A percentile compares a stretch with the other conserved stretches of the same genome.
These are phyloP conservation scores for Rossbeevera mucosa DNA, from an alignment of 768 basidiomycete species.

Conservation along the genomic window DNA sequence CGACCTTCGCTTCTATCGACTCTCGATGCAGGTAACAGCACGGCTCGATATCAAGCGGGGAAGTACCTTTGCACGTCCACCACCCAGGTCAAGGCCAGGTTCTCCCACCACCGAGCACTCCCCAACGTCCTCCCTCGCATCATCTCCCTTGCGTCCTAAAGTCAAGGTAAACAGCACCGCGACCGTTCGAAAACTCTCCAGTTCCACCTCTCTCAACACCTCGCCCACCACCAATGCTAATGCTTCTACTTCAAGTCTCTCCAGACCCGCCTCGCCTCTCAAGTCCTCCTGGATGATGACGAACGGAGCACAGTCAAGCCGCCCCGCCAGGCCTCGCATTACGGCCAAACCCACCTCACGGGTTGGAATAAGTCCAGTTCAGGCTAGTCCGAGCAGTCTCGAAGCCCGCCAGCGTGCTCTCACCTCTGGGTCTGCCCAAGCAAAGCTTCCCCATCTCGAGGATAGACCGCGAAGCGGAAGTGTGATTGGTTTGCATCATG, in stretches of 20 bases:
- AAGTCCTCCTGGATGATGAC: conserved; percentile 35
- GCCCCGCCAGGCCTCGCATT: conserved; percentile 25
- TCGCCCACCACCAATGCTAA: conserved; percentile 23
- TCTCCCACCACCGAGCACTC: conserved; percentile 47
- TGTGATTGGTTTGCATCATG: conserved; percentile 23
- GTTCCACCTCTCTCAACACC: conserved; percentile 18
- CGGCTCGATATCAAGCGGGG: conserved; percentile 41
- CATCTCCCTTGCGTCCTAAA: conserved; percentile 40
- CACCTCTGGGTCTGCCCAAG: conserved; percentile 20
- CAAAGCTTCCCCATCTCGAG: conserved; percentile 28
- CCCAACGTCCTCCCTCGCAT: conserved; percentile 24
- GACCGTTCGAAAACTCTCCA: conserved; percentile 29
- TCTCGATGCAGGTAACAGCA: conserved; percentile 45
- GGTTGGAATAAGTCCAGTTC: conserved; percentile 5
- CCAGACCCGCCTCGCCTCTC: conserved; percentile 39
- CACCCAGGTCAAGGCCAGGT: conserved; percentile 39
- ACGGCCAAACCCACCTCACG: conserved; percentile 31
- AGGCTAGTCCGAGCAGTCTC: conserved; percentile 7
- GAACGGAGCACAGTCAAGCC: conserved; percentile 26
- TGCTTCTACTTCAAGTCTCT: conserved; percentile 38
- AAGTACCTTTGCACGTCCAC: conserved; percentile 29
- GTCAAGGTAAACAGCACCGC: conserved; percentile 61
- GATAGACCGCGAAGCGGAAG: conserved; percentile 33
- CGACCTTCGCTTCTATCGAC: conserved; percentile 9
- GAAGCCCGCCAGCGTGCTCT: conserved; percentile 32